Conservation (phyloP, 176 grass and related monocot genomes). For the Zea luxurians region DNA sequence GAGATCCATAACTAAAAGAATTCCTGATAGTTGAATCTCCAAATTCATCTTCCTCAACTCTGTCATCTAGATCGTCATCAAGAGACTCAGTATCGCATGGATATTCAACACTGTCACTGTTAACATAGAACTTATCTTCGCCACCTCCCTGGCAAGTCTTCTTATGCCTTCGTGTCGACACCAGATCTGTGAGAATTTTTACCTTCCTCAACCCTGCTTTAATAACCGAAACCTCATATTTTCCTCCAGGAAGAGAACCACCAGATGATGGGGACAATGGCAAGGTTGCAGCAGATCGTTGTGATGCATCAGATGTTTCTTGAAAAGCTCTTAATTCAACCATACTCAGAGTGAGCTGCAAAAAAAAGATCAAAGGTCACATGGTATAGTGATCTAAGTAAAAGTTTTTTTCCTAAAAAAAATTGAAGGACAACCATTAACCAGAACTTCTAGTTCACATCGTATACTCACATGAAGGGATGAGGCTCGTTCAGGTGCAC, state of each 20-base stretch:
- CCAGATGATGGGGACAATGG: slow-evolving; percentile 68
- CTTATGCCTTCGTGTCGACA: no score
- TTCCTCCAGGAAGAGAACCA: slow-evolving; percentile 55
- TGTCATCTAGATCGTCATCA: slow-evolving; percentile 61
- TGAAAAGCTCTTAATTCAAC: slow-evolving; percentile 55
- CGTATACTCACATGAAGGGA: slow-evolving; percentile 73
- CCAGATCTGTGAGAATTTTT: no score
- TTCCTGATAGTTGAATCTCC: slow-evolving; percentile 64
- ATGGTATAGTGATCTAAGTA: slow-evolving; percentile 11
- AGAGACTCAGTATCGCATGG: slow-evolving; percentile 68
- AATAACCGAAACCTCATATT: slow-evolving; percentile 85
- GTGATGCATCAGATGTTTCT: slow-evolving; percentile 50
- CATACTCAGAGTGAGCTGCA: slow-evolving; percentile 59
- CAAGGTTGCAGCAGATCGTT: slow-evolving; percentile 33
- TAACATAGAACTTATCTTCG: slow-evolving; percentile 60
- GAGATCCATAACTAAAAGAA: slow-evolving; percentile 92
- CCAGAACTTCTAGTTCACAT: slow-evolving; percentile 26
- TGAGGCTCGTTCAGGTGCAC: slow-evolving; percentile 40
- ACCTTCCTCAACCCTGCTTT: slow-evolving; percentile 92
- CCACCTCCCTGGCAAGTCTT: slow-evolving; percentile 64
- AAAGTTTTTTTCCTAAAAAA: neutral
- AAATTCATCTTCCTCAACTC: slow-evolving; percentile 50
- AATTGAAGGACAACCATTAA: neutral
- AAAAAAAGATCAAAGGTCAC: slow-evolving; percentile 35
- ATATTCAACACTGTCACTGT: slow-evolving; percentile 73